Conservation (phyloP, 2,329 filamentous ascomycete genomes). For the Clonostachys chloroleuca region DNA sequence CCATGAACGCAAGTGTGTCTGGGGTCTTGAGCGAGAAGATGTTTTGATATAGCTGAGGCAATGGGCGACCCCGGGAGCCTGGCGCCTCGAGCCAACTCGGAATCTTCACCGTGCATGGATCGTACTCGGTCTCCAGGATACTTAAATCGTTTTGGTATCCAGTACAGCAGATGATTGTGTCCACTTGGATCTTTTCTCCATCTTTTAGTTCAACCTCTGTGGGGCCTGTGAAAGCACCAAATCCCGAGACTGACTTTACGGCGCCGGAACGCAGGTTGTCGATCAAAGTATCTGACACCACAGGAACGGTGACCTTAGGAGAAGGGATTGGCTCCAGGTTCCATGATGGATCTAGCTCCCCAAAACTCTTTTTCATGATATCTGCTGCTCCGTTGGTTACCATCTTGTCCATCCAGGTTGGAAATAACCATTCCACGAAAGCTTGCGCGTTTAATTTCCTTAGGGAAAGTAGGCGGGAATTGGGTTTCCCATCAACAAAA, state of each 20-base stretch:
- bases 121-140: slow-evolving; percentile 15
- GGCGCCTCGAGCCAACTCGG: slow-evolving; percentile 12
- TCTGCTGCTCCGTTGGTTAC: slow-evolving; percentile 9
- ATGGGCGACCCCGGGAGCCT: slow-evolving; percentile 15
- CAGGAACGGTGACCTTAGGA: slow-evolving; percentile 12
- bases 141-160: slow-evolving; percentile 24
- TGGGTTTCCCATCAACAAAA: slow-evolving; percentile 22
- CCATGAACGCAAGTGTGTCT: slow-evolving; percentile 36
- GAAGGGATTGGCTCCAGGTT: slow-evolving; percentile 15
- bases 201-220: slow-evolving; percentile 18
- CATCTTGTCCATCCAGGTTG: slow-evolving; percentile 9
- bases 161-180: slow-evolving; percentile 25
- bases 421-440: slow-evolving; percentile 16
- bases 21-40: slow-evolving; percentile 36
- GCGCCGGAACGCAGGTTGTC: slow-evolving; percentile 27
- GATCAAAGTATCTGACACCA: slow-evolving; percentile 17
- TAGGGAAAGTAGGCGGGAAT: slow-evolving; percentile 24
- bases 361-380: slow-evolving; percentile 5
- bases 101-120: slow-evolving; percentile 15
- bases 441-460: slow-evolving; percentile 20
- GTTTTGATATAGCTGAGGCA: slow-evolving; percentile 34
- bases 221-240: slow-evolving; percentile 13
- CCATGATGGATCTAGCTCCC: slow-evolving; percentile 18
- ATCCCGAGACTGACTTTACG: slow-evolving; percentile 22
- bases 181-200: slow-evolving; percentile 15